Percentiles rank a stretch among this genome's conserved stretches.
phyloP scores from a whole-genome alignment of 495 filamentous ascomycete species.

The Friedmanniomyces endolithicus region DNA sequence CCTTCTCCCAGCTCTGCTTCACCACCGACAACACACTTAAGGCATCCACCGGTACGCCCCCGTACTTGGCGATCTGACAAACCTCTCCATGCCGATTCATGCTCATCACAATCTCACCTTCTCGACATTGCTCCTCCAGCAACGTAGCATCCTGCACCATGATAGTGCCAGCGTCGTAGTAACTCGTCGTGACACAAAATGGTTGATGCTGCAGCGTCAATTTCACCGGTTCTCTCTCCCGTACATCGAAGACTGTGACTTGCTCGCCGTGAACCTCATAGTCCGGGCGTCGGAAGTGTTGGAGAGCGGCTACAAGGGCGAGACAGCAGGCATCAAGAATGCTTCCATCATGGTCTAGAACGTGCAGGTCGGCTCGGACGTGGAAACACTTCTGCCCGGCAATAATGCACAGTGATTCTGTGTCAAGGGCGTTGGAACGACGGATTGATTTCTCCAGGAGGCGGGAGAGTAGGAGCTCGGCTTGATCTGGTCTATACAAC shows the following conservation, averaged over 20 bases:
- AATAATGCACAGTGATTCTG: conserved; percentile 86
- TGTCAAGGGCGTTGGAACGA: conserved; percentile 80
- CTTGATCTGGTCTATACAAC: conserved; percentile 18
- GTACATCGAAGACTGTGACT: conserved; percentile 64
- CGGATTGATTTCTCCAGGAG: conserved; percentile 87
- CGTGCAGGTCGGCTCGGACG: conserved; percentile 77
- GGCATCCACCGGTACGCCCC: conserved; percentile 68
- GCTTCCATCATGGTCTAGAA: conserved; percentile 78
- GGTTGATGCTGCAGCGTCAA: conserved; percentile 83
- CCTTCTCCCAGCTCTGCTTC: conserved; percentile 57
- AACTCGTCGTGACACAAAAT: conserved; percentile 73
- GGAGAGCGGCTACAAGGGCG: conserved; percentile 71
- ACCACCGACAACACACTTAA: conserved; percentile 59
- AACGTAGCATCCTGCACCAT: conserved; percentile 65
- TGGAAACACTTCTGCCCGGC: conserved; percentile 83
- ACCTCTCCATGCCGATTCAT: conserved; percentile 84
- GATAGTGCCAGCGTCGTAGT: conserved; percentile 51
- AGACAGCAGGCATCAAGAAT: conserved; percentile 77
- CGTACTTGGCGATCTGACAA: conserved; percentile 79
- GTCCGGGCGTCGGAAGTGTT: conserved; percentile 82
- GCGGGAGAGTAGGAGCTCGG: conserved; percentile 69
- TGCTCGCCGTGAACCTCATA: conserved; percentile 69
- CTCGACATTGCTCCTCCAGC: conserved; percentile 74
- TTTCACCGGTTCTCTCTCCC: conserved; percentile 81
- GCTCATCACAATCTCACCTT: conserved; percentile 72